Percentiles rank a stretch among this genome's conserved stretches.
Evolutionary conservation across 129 eudicot genomes (phyloP).

Genomic region (Chrysanthemum makinoi): DNA sequence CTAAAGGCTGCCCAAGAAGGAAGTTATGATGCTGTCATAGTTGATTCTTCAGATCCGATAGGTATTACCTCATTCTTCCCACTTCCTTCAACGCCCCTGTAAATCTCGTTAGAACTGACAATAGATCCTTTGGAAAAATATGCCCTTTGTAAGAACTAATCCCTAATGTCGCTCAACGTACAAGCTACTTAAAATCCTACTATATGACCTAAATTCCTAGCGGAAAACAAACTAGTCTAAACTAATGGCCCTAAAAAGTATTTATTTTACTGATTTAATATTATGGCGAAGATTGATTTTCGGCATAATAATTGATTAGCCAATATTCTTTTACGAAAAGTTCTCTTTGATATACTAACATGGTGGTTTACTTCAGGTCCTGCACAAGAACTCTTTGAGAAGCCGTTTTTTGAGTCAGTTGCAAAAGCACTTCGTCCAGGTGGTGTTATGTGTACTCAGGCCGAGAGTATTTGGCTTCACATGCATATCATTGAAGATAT

Average conservation of each 20-base stretch:
- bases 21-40: slow-evolving; percentile 94
- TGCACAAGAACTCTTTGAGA: slow-evolving; percentile 91
- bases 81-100: not conserved
- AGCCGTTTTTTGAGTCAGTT: slow-evolving; percentile 88
- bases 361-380: slow-evolving; percentile 59
- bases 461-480: slow-evolving; percentile 99
- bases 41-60: slow-evolving; percentile 96
- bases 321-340: too few species aligned
- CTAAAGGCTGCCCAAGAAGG: slow-evolving; percentile 80
- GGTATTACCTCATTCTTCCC: slow-evolving; percentile 39
- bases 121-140: too few species aligned
- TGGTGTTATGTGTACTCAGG: slow-evolving; percentile 97
- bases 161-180: too few species aligned
- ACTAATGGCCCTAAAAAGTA: too few species aligned
- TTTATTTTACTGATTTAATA: too few species aligned
- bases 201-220: too few species aligned
- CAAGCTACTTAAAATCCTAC: not conserved
- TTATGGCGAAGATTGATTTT: too few species aligned
- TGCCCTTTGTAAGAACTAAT: too few species aligned
- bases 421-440: slow-evolving; percentile 97
- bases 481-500: slow-evolving; percentile 98
- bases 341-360: slow-evolving; percentile 8
- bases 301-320: too few species aligned
- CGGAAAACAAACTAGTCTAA: too few species aligned
- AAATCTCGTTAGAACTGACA: not conserved